These are phyloP conservation scores for Cenchrus americanus DNA, from an alignment of 176 grass and related monocot species.

Conservation along the genomic window DNA sequence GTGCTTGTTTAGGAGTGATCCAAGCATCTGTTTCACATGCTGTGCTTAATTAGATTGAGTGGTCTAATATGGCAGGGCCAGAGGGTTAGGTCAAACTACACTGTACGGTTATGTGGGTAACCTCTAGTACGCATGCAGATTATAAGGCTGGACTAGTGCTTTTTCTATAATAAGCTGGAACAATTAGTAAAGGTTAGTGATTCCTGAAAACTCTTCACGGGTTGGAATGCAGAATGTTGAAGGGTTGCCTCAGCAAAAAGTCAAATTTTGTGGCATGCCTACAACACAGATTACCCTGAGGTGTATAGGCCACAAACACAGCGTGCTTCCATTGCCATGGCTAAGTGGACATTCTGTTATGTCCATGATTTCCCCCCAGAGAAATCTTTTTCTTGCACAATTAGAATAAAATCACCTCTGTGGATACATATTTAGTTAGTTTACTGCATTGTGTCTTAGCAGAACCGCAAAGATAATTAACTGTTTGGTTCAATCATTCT, in stretches of 20 bases:
- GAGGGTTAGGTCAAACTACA: not conserved
- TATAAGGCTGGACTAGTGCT: not conserved
- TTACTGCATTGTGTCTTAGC: not conserved
- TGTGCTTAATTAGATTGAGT: not conserved
- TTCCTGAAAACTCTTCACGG: not conserved
- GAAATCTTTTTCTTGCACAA: not conserved
- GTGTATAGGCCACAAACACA: conserved; percentile 32
- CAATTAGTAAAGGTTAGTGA: not conserved
- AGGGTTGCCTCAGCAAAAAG: conserved; percentile 4
- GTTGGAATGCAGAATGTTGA: not conserved
- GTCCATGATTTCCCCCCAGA: not conserved
- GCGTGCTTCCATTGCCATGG: not conserved
- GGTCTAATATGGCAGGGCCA: not conserved
- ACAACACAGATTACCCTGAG: not conserved
- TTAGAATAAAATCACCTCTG: not conserved
- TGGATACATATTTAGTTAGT: not conserved
- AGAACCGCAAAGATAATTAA: not conserved
- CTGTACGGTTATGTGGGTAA: not conserved
- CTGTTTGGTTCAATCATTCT: not conserved
- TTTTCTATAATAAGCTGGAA: not conserved
- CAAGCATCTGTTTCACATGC: not conserved
- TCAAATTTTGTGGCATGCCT: not conserved
- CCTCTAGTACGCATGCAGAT: not conserved
- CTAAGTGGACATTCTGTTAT: not conserved
- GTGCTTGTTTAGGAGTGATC: not conserved